Percentiles rank a stretch among this genome's conserved stretches.
phyloP scores from a whole-genome alignment of 1,139 yeast species.

The Pichia sp. region DNA sequence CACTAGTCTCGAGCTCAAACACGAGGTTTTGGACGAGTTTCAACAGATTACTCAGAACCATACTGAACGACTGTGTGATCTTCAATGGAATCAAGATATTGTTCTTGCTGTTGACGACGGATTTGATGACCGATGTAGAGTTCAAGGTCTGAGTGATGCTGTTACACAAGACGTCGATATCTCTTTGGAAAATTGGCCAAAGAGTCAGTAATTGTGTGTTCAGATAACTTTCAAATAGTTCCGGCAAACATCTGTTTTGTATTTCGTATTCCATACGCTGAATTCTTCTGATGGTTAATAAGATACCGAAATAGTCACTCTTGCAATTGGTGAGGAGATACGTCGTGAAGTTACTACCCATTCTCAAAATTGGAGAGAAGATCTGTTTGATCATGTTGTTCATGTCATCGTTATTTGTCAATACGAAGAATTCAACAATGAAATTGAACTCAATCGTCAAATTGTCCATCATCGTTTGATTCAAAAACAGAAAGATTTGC shows the following conservation, averaged over 20 bases:
- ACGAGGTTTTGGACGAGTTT: conserved; percentile 44
- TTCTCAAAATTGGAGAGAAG: conserved; percentile 50
- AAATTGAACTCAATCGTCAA: conserved; percentile 76
- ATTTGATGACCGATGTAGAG: conserved; percentile 30
- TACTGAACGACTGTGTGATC: conserved; percentile 79
- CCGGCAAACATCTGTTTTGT: conserved; percentile 63
- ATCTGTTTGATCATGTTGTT: conserved; percentile 45
- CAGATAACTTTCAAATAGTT: conserved; percentile 66
- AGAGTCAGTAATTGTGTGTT: conserved; percentile 62
- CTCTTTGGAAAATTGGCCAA: conserved; percentile 85
- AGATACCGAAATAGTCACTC: conserved; percentile 74
- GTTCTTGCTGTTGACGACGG: conserved; percentile 23
- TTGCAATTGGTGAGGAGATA: conserved; percentile 35
- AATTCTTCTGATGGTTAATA: conserved; percentile 72
- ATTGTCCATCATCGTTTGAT: conserved; percentile 73
- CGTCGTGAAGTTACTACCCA: conserved; percentile 52
- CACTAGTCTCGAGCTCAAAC: conserved; percentile 40
- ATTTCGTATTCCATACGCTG: conserved; percentile 63
- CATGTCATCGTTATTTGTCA: conserved; percentile 40
- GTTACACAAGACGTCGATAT: conserved; percentile 77
- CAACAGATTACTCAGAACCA: conserved; percentile 68
- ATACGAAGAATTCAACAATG: conserved; percentile 65
- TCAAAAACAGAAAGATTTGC: conserved; percentile 69
- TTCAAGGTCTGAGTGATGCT: conserved; percentile 48
- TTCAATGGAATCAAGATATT: conserved; percentile 53